Evolutionary conservation across 345 rosid genomes (phyloP).

Genomic region (Noccaea caerulescens): DNA sequence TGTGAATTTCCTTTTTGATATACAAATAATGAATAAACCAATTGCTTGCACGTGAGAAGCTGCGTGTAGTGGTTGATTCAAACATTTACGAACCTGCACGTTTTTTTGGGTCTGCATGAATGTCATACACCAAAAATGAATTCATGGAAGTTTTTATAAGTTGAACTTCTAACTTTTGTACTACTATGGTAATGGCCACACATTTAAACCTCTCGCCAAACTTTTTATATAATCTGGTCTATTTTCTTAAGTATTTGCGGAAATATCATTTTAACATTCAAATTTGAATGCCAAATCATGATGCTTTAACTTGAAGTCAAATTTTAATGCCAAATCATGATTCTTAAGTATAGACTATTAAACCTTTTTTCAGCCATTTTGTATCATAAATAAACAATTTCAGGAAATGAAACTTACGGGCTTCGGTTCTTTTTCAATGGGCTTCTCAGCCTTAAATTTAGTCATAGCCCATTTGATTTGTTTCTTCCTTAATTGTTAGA

Average conservation of each 20-base stretch:
- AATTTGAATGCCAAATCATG: conserved; percentile 1
- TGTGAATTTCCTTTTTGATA: background rate
- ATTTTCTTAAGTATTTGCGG: background rate
- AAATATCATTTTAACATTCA: background rate
- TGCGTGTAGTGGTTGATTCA: conserved; percentile 32
- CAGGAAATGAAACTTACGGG: conserved; percentile 2
- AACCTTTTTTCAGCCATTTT: too few species aligned
- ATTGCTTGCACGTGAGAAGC: conserved; percentile 32
- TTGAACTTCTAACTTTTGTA: background rate
- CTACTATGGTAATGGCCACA: conserved; percentile 4
- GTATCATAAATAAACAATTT: background rate
- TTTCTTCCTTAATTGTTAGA: background rate
- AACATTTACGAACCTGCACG: conserved; percentile 25
- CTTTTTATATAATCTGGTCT: background rate
- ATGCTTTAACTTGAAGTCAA: background rate
- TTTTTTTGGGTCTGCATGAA: conserved; percentile 7
- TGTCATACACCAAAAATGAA: conserved; percentile 19
- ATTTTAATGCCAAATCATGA: background rate
- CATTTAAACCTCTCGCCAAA: background rate
- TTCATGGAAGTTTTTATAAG: background rate
- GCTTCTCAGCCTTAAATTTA: background rate
- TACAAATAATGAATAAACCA: background rate
- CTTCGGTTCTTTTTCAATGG: background rate
- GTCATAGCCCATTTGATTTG: conserved; percentile 15
- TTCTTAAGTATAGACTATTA: too few species aligned